Conservation (phyloP, 148 eudicot species). For the Rhododendron mucronatum region DNA sequence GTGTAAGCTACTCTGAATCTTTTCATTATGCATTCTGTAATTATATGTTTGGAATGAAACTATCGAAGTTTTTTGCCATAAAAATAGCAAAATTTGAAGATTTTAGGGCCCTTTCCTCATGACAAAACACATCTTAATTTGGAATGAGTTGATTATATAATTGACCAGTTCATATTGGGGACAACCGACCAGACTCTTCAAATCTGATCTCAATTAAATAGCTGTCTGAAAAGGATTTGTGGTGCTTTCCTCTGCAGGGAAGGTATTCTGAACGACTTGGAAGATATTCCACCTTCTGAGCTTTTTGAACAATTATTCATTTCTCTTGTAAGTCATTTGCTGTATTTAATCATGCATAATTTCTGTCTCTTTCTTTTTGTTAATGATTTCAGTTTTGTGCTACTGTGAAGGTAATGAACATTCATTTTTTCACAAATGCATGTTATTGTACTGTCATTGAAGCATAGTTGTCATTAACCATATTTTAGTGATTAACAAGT, state of each 20-base stretch:
- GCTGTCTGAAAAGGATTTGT: slow-evolving; percentile 15
- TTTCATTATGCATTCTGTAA: not conserved
- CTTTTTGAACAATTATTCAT: slow-evolving; percentile 77
- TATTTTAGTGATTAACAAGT: not conserved
- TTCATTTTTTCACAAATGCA: not conserved
- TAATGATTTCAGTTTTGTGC: not conserved
- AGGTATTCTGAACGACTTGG: slow-evolving; percentile 60
- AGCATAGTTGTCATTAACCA: not conserved
- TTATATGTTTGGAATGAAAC: not conserved
- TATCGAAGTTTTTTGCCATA: not conserved
- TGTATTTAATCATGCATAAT: not conserved
- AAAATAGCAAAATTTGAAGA: not conserved
- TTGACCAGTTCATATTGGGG: not conserved
- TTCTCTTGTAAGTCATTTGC: slow-evolving; percentile 59
- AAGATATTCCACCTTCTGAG: slow-evolving; percentile 62
- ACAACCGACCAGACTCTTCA: not conserved
- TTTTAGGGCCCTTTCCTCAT: not conserved
- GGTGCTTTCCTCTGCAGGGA: slow-evolving; percentile 52
- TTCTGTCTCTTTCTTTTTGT: not conserved
- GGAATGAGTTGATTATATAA: not conserved
- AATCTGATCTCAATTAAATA: not conserved
- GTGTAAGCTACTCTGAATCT: not conserved
- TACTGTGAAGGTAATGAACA: not conserved
- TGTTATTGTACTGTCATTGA: not conserved
- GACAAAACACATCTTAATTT: not conserved